A percentile compares a stretch with the other conserved stretches of the same genome.
phyloP scores from a whole-genome alignment of 768 basidiomycete species.

The Mrakia gelida region DNA sequence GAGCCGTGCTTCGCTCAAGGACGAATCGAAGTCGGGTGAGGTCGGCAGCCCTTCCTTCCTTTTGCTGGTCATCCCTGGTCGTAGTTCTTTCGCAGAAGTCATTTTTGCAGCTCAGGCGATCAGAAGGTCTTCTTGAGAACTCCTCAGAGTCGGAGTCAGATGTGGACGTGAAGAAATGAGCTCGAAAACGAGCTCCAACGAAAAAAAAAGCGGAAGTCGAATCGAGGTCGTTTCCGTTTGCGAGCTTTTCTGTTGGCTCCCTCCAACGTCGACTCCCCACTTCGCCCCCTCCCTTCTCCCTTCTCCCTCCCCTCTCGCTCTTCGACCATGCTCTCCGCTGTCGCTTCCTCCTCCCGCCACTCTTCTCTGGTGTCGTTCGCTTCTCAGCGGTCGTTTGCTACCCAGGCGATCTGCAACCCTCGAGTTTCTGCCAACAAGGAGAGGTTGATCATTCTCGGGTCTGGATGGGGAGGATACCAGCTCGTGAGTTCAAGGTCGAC shows the following conservation, averaged over 20 bases:
- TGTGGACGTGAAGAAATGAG: too few species aligned
- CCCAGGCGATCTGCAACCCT: slow-evolving; percentile 29
- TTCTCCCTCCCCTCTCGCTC: background rate
- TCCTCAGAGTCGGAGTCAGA: too few species aligned
- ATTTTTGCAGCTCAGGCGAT: too few species aligned
- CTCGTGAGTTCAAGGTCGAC: slow-evolving; percentile 31
- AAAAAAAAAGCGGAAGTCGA: too few species aligned
- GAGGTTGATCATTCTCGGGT: slow-evolving; percentile 42
- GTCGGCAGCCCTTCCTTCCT: too few species aligned
- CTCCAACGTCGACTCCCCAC: background rate
- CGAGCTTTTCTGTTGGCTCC: background rate
- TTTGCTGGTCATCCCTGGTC: too few species aligned
- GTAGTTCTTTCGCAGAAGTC: too few species aligned
- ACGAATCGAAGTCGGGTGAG: too few species aligned
- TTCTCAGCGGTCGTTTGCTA: slow-evolving; percentile 1
- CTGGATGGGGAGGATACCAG: slow-evolving; percentile 43
- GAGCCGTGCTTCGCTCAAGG: too few species aligned
- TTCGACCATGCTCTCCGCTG: slow-evolving; percentile 7
- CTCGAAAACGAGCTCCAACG: too few species aligned
- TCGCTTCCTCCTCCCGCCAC: slow-evolving; percentile 2
- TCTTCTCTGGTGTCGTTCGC: background rate
- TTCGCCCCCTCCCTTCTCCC: background rate
- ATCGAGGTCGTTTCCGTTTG: too few species aligned
- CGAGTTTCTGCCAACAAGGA: slow-evolving; percentile 34
- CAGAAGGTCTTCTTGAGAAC: too few species aligned